Percentiles rank a stretch among this genome's conserved stretches.
phyloP scores from a whole-genome alignment of 805 yeast genomes.

The Myxozyma sirexii region DNA sequence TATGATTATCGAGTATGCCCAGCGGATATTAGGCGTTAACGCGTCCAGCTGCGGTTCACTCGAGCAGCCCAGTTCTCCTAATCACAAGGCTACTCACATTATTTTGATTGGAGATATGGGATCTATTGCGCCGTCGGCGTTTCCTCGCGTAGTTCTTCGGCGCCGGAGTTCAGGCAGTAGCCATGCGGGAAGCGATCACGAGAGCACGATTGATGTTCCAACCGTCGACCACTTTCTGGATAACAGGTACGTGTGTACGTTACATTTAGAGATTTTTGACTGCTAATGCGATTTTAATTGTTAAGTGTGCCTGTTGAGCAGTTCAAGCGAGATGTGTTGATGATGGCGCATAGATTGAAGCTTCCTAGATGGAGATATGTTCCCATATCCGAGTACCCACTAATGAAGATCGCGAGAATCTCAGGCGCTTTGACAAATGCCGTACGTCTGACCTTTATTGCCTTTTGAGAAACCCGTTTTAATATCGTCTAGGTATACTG shows the following conservation, averaged over 20 bases:
- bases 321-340: constrained; percentile 21
- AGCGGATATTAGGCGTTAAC: too few relatives aligned
- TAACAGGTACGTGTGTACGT: constrained; percentile 14
- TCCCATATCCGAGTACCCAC: constrained; percentile 42
- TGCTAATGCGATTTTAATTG: too few relatives aligned
- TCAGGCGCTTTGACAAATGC: constrained; percentile 94
- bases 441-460: constrained; percentile 44
- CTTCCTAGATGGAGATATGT: constrained; percentile 81
- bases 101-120: background rate
- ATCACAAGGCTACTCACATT: too few relatives aligned
- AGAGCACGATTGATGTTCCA: constrained; percentile 22
- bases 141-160: background rate
- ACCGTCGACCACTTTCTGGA: constrained; percentile 17
- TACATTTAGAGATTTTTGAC: background rate
- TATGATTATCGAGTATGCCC: too few relatives aligned
- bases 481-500: constrained; percentile 50
- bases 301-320: constrained; percentile 21
- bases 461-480: background rate
- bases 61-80: too few relatives aligned
- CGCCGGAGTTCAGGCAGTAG: constrained; percentile 18
- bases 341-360: constrained; percentile 44
- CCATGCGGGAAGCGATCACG: constrained; percentile 30
- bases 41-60: too few relatives aligned
- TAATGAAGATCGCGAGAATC: constrained; percentile 64
- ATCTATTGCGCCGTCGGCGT: background rate